Evolutionary conservation across 129 eudicot species (phyloP).

Genomic region (Lactuca saligna): DNA sequence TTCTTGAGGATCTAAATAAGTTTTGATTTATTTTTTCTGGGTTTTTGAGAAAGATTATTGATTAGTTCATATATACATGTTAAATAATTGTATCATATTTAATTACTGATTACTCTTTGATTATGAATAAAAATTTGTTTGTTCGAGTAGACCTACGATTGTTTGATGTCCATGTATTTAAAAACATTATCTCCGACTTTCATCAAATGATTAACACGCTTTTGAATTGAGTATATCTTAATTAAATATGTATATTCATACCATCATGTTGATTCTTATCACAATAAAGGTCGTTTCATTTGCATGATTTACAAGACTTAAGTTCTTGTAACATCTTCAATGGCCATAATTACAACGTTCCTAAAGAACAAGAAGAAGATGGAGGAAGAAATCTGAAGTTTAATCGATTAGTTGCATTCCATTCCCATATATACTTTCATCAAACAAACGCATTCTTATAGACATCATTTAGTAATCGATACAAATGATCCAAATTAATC

Average conservation of each 20-base stretch:
- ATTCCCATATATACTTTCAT: neutral
- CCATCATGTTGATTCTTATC: too few species aligned
- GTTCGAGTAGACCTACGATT: neutral
- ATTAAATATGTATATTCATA: too few species aligned
- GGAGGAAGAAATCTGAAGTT: neutral
- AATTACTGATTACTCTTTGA: neutral
- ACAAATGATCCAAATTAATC: neutral
- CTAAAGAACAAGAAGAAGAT: neutral
- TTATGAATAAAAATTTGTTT: neutral
- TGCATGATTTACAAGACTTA: too few species aligned
- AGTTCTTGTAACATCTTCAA: too few species aligned
- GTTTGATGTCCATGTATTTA: neutral
- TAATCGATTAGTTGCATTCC: neutral
- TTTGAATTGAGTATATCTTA: too few species aligned
- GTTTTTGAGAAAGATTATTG: neutral
- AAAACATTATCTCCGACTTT: too few species aligned
- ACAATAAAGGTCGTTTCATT: too few species aligned
- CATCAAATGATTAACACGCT: too few species aligned
- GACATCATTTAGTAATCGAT: constrained; percentile 1
- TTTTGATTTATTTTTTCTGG: neutral
- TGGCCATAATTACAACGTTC: too few species aligned
- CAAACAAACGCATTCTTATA: neutral
- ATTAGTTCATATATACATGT: constrained; percentile 5
- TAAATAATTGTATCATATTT: constrained; percentile 1
- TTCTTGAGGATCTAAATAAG: neutral